Conservation (phyloP, 345 rosid species). For the Acer yangbiense region DNA sequence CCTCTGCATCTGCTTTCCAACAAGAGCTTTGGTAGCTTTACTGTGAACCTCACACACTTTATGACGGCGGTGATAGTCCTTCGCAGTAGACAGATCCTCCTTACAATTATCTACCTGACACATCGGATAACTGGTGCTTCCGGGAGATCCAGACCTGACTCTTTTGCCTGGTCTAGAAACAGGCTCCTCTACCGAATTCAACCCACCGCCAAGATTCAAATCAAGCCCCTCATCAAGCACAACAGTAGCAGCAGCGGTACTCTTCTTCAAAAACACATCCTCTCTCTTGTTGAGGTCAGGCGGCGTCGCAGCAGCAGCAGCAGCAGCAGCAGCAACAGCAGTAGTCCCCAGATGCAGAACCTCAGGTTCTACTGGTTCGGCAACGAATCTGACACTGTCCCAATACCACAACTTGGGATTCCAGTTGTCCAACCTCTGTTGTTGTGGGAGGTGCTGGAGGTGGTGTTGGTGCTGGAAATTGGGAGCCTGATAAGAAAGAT, state of each 20-base stretch:
- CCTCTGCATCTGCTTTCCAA: slow-evolving; percentile 92
- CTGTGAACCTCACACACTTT: slow-evolving; percentile 89
- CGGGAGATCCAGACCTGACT: slow-evolving; percentile 80
- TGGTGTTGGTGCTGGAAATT: slow-evolving; percentile 36
- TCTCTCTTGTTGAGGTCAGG: slow-evolving; percentile 3
- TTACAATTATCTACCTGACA: slow-evolving; percentile 89
- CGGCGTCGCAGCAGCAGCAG: not conserved
- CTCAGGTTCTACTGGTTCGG: slow-evolving; percentile 53
- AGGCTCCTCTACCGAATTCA: slow-evolving; percentile 52
- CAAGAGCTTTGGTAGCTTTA: slow-evolving; percentile 74
- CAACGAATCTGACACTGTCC: slow-evolving; percentile 72
- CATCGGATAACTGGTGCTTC: slow-evolving; percentile 60
- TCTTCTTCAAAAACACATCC: slow-evolving; percentile 24
- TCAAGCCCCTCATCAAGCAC: slow-evolving; percentile 58
- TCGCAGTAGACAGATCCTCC: slow-evolving; percentile 75
- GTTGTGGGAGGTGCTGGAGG: slow-evolving; percentile 30
- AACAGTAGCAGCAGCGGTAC: slow-evolving; percentile 13
- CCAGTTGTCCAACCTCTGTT: slow-evolving; percentile 55
- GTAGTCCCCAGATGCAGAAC: slow-evolving; percentile 37
- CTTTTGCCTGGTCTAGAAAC: slow-evolving; percentile 62
- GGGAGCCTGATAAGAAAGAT: slow-evolving; percentile 44
- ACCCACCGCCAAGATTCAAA: slow-evolving; percentile 68
- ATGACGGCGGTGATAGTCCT: slow-evolving; percentile 92
- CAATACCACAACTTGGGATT: slow-evolving; percentile 75
- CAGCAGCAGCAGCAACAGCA: not conserved